Percentiles rank a stretch among this genome's conserved stretches.
Conservation (phyloP, 2,329 filamentous ascomycete species). For the Ustulina deusta region DNA sequence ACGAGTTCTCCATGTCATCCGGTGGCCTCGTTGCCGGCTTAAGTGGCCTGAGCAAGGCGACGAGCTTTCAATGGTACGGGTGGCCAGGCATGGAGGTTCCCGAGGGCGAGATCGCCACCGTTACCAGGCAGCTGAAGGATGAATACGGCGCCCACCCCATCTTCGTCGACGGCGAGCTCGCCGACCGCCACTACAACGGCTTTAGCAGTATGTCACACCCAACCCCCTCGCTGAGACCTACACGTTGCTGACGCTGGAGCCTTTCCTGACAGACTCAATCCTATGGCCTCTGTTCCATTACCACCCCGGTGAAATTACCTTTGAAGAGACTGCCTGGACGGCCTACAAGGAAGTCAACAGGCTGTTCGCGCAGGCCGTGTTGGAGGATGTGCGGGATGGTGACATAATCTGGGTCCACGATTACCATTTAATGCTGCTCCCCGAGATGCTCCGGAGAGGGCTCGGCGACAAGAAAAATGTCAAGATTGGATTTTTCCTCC, state of each 20-base stretch:
- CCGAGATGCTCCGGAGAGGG: conserved; percentile 93
- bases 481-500: conserved; percentile 98
- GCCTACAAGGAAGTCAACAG: conserved; percentile 94
- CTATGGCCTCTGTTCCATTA: conserved; percentile 99
- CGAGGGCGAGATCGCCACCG: conserved; percentile 78
- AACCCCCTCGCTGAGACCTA: conserved; percentile 18
- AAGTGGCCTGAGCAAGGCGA: conserved; percentile 90
- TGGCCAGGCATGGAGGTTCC: conserved; percentile 96
- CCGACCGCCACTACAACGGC: conserved; percentile 96
- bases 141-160: conserved; percentile 92
- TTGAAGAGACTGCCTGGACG: conserved; percentile 93
- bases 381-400: conserved; percentile 88
- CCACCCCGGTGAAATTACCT: conserved; percentile 97
- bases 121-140: conserved; percentile 83
- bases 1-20: conserved; percentile 95
- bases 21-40: conserved; percentile 94
- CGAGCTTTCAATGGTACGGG: conserved; percentile 97
- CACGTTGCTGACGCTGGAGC: conserved; percentile 26
- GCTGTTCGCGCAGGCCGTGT: conserved; percentile 88
- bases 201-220: conserved; percentile 80
- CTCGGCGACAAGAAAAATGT: conserved; percentile 86
- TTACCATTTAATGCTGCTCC: conserved; percentile 97
- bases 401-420: conserved; percentile 99
- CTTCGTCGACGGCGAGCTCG: conserved; percentile 92
- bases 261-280: conserved; percentile 77